These are phyloP conservation scores for Aspergillus ruber DNA, from an alignment of 2,329 filamentous ascomycete genomes.

Conservation along the genomic window DNA sequence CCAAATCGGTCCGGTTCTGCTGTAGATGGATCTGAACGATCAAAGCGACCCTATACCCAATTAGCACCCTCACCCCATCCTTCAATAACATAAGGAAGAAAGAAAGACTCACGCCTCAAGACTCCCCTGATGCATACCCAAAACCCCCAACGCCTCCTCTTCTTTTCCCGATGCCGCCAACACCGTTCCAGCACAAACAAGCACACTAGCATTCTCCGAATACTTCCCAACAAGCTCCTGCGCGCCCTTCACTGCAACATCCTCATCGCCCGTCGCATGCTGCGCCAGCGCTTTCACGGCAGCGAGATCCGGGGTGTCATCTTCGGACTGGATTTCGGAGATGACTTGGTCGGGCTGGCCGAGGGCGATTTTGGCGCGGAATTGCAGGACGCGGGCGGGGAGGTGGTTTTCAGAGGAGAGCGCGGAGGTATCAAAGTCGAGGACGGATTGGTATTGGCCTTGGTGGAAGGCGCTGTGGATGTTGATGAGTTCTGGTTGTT, in stretches of 20 bases:
- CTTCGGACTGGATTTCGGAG: conserved; percentile 50
- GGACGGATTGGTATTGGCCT: conserved; percentile 78
- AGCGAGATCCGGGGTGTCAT: conserved; percentile 64
- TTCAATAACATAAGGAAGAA: not conserved
- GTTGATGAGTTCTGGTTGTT: conserved; percentile 55
- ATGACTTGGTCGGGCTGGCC: conserved; percentile 70
- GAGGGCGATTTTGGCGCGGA: conserved; percentile 76
- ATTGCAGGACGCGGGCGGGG: conserved; percentile 68
- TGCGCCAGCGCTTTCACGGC: conserved; percentile 73
- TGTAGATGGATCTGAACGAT: conserved; percentile 88
- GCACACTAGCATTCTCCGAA: conserved; percentile 70
- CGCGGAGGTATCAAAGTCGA: conserved; percentile 75
- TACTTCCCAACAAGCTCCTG: conserved; percentile 62
- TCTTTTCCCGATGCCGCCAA: conserved; percentile 71
- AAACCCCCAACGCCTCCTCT: conserved; percentile 75
- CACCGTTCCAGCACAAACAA: conserved; percentile 74
- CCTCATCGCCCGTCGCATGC: conserved; percentile 53
- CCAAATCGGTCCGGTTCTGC: conserved; percentile 86
- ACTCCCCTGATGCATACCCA: conserved; percentile 78
- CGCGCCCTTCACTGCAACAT: conserved; percentile 56
- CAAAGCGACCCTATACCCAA: conserved; percentile 59
- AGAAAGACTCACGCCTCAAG: conserved; percentile 59
- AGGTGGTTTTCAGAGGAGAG: conserved; percentile 74
- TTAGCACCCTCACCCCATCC: conserved; percentile 5
- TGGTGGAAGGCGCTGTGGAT: conserved; percentile 62